A percentile compares a stretch with the other conserved stretches of the same genome.
Conservation (phyloP, 1,139 yeast genomes). For the Hyphopichia pseudoburtonii region DNA sequence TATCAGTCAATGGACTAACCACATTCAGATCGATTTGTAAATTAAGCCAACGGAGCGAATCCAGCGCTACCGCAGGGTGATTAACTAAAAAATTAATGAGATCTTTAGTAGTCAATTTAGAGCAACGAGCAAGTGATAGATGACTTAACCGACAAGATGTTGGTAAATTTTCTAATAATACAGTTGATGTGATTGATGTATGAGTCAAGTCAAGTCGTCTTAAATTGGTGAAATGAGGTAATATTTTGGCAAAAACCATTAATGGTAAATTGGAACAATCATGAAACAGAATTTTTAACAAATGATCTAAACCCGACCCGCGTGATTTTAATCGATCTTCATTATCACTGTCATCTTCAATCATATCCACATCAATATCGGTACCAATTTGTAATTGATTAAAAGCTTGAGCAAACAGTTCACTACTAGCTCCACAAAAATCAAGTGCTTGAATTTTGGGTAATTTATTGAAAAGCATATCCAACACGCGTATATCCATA, state of each 20-base stretch:
- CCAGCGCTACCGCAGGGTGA: constrained; percentile 66
- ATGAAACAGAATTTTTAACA: constrained; percentile 71
- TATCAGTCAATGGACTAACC: constrained; percentile 59
- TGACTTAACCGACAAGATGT: constrained; percentile 64
- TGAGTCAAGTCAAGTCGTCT: constrained; percentile 79
- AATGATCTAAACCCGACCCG: constrained; percentile 23
- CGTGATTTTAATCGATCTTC: neutral
- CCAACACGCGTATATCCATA: constrained; percentile 60
- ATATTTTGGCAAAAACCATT: constrained; percentile 52
- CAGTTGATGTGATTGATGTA: constrained; percentile 67
- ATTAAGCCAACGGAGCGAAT: constrained; percentile 70
- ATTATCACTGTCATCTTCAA: neutral
- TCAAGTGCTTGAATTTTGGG: constrained; percentile 69
- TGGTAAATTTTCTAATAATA: constrained; percentile 49
- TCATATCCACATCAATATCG: constrained; percentile 10
- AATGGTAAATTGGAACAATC: constrained; percentile 81
- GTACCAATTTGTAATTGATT: constrained; percentile 29
- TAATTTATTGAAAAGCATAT: constrained; percentile 59
- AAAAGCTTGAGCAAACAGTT: constrained; percentile 64
- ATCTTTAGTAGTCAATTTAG: constrained; percentile 72
- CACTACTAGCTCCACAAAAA: constrained; percentile 85
- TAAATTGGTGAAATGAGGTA: constrained; percentile 59
- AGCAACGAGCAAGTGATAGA: constrained; percentile 76
- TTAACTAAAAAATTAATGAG: constrained; percentile 67
- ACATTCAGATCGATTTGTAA: constrained; percentile 72